These are phyloP conservation scores for Wickerhamiella australiensis DNA, from an alignment of 805 yeast genomes.

Conservation along the genomic window DNA sequence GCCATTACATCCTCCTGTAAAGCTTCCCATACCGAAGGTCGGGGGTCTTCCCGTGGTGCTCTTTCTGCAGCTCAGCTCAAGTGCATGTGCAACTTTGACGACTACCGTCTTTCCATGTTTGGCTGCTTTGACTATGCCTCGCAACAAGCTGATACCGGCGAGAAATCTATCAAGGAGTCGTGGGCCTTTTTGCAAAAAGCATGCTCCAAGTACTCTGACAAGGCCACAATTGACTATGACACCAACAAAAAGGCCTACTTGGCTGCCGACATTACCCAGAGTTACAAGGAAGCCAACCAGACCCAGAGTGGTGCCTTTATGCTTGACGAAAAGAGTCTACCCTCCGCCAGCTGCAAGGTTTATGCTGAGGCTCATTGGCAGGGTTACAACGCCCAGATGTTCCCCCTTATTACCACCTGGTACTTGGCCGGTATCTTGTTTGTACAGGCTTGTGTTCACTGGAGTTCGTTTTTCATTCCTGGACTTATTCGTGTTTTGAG, in stretches of 20 bases:
- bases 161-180: constrained; percentile 2
- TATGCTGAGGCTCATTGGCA: constrained; percentile 2
- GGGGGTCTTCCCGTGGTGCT: background rate
- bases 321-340: background rate
- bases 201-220: background rate
- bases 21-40: background rate
- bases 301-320: constrained; percentile 1
- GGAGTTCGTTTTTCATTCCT: background rate
- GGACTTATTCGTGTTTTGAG: background rate
- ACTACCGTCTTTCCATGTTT: background rate
- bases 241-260: background rate
- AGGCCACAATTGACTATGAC: background rate
- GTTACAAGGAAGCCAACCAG: background rate
- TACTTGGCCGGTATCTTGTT: constrained; percentile 2
- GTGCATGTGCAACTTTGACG: background rate
- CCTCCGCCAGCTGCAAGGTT: background rate
- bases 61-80: background rate
- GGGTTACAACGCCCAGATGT: background rate
- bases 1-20: background rate
- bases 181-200: constrained; percentile 1
- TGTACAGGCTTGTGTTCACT: constrained; percentile 3
- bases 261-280: background rate
- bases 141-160: background rate
- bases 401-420: constrained; percentile 1
- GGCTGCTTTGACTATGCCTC: constrained; percentile 1